Evolutionary conservation across 257 asterid species (phyloP).

Genomic region (Coffea canephora): DNA sequence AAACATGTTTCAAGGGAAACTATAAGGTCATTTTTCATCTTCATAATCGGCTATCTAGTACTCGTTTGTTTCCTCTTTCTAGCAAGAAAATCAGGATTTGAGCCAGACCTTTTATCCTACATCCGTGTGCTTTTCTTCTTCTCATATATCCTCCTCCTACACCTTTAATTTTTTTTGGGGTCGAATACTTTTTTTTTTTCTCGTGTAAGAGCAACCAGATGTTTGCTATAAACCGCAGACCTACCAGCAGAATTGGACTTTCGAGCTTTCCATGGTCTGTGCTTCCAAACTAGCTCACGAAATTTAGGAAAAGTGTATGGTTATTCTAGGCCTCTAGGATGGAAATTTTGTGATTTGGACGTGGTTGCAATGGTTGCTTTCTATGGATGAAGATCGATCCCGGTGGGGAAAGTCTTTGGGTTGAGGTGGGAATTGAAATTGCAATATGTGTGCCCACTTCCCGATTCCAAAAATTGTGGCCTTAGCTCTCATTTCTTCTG

Average conservation of each 20-base stretch:
- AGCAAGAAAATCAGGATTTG: background rate
- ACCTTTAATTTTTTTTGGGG: background rate
- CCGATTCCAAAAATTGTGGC: background rate
- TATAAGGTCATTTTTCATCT: background rate
- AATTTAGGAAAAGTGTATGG: background rate
- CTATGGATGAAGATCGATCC: background rate
- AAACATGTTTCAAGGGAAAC: background rate
- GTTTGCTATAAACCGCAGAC: no score
- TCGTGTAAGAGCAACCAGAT: background rate
- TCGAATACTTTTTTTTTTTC: background rate
- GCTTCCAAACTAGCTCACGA: background rate
- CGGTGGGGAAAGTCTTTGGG: background rate
- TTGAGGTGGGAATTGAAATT: background rate
- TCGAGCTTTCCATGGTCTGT: background rate
- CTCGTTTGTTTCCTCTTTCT: background rate
- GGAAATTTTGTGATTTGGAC: background rate
- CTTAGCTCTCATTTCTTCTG: background rate
- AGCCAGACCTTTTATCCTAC: background rate
- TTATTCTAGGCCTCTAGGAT: no score
- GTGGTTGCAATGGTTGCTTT: background rate
- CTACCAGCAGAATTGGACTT: no score
- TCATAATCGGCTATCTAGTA: background rate
- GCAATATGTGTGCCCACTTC: background rate
- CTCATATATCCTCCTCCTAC: background rate
- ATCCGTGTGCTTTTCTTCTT: background rate